Conservation (phyloP, 305 asterid genomes). For the Fraxinus albicans region DNA sequence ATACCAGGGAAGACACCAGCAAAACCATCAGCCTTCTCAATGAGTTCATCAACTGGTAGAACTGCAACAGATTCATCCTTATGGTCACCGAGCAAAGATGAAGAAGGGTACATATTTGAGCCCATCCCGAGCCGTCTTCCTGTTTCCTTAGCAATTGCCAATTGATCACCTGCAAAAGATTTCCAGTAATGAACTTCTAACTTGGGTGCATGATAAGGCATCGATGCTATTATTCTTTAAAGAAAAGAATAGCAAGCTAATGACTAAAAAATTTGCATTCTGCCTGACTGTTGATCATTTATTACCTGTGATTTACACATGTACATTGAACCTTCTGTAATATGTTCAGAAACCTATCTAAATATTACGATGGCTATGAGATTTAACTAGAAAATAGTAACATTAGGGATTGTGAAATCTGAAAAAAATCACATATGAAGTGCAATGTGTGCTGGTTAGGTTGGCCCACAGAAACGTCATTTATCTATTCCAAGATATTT, state of each 20-base stretch:
- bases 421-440: not conserved
- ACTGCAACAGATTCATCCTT: slow-evolving; percentile 45
- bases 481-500: not conserved
- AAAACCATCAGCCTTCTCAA: slow-evolving; percentile 65
- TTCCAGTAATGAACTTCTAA: not conserved
- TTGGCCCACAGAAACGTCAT: not conserved
- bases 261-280: not conserved
- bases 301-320: not conserved
- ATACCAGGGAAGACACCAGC: slow-evolving; percentile 72
- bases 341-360: not conserved
- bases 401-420: not conserved
- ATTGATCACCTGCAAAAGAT: slow-evolving; percentile 48
- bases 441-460: not conserved
- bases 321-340: not conserved
- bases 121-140: slow-evolving; percentile 74
- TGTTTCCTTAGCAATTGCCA: slow-evolving; percentile 68
- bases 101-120: slow-evolving; percentile 56
- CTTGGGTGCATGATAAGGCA: not conserved
- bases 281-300: not conserved
- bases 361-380: not conserved
- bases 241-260: not conserved
- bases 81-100: slow-evolving; percentile 52
- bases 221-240: not conserved
- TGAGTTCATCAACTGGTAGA: slow-evolving; percentile 57
- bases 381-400: not conserved